A percentile compares a stretch with the other conserved stretches of the same genome.
Evolutionary conservation across 805 yeast genomes (phyloP).

Genomic region (Kazachstania viticola): DNA sequence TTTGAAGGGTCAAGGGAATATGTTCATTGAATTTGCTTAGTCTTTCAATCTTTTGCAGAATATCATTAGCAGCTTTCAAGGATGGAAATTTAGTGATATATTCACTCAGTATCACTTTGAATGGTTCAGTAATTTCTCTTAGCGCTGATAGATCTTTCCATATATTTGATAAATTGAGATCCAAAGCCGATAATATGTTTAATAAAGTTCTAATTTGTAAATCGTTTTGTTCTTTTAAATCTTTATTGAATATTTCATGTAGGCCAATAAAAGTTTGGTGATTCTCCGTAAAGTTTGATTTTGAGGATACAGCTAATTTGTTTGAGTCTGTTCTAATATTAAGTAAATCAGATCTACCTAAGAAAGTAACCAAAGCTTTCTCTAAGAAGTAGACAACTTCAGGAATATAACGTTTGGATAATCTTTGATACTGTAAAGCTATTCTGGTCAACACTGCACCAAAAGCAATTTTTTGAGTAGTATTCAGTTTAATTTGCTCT

Average conservation of each 20-base stretch:
- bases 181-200: conserved; percentile 25
- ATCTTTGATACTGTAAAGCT: conserved; percentile 59
- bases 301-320: conserved; percentile 9
- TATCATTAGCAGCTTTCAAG: conserved; percentile 24
- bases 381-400: conserved; percentile 56
- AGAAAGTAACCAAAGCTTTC: conserved; percentile 34
- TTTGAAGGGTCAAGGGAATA: conserved; percentile 67
- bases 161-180: conserved; percentile 23
- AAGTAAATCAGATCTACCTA: conserved; percentile 7
- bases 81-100: conserved; percentile 29
- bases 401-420: conserved; percentile 74
- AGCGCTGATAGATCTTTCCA: conserved; percentile 60
- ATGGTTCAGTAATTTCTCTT: conserved; percentile 44
- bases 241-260: conserved; percentile 19
- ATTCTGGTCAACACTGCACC: conserved; percentile 60
- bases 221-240: conserved; percentile 16
- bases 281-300: conserved; percentile 4
- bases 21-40: conserved; percentile 42
- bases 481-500: conserved; percentile 35
- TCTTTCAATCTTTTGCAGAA: conserved; percentile 37
- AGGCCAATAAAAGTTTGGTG: conserved; percentile 8
- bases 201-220: conserved; percentile 13
- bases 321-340: conserved; percentile 16
- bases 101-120: conserved; percentile 33
- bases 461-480: conserved; percentile 36